These are phyloP conservation scores for Lactarius psammicola DNA, from an alignment of 768 basidiomycete species.

Conservation along the genomic window DNA sequence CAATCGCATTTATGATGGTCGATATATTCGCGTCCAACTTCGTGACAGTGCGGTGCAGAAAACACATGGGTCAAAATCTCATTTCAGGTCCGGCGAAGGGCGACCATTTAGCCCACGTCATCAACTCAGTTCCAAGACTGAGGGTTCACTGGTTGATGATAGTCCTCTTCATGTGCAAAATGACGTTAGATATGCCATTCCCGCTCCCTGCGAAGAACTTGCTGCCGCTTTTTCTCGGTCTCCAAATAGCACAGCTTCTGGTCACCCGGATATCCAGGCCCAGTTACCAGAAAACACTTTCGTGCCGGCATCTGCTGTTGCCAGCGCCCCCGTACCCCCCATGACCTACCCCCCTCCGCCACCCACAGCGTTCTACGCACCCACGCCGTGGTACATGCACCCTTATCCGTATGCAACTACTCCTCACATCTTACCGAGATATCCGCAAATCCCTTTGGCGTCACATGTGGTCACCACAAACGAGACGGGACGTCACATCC, in stretches of 20 bases:
- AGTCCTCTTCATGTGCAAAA: constrained; percentile 5
- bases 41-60: constrained; percentile 61
- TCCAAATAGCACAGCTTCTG: constrained; percentile 7
- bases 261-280: constrained; percentile 5
- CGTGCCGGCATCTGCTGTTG: constrained; percentile 7
- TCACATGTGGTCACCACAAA: constrained; percentile 6
- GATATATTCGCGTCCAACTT: constrained; percentile 72
- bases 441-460: constrained; percentile 37
- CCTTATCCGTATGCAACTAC: constrained; percentile 34
- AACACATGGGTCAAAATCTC: constrained; percentile 35
- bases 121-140: constrained; percentile 6
- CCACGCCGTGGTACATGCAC: constrained; percentile 26
- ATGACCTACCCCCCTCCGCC: constrained; percentile 18
- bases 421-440: constrained; percentile 43
- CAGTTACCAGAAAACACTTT: constrained; percentile 12
- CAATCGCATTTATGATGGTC: constrained; percentile 64
- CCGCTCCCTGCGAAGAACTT: constrained; percentile 5
- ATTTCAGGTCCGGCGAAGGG: constrained; percentile 12
- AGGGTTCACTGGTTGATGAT: constrained; percentile 4
- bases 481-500: constrained; percentile 11
- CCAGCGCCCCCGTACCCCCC: constrained; percentile 3
- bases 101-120: constrained; percentile 23
- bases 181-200: neutral
- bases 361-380: constrained; percentile 20
- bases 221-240: neutral